phyloP scores from a whole-genome alignment of 768 basidiomycete genomes.

The Lyophyllum decastes region DNA sequence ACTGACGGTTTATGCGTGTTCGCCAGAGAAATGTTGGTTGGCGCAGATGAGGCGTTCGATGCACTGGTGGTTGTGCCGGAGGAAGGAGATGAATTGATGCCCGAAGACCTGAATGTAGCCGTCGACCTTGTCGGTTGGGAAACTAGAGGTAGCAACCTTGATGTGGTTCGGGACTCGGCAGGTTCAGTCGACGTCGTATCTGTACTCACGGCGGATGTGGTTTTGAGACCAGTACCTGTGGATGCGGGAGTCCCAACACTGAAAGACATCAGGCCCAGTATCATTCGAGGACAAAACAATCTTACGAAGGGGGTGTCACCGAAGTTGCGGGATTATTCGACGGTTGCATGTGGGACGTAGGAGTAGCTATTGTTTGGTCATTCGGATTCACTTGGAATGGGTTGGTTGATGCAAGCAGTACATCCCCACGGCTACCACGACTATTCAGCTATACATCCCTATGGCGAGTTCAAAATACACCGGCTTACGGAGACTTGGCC shows the following conservation, averaged over 20 bases:
- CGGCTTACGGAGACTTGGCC: neutral
- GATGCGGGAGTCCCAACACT: neutral
- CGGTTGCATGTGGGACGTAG: neutral
- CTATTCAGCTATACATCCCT: neutral
- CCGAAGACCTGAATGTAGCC: neutral
- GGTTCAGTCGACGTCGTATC: neutral
- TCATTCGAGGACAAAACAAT: neutral
- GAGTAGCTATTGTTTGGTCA: no score
- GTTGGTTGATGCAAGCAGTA: neutral
- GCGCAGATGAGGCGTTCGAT: neutral
- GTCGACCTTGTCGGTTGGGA: neutral
- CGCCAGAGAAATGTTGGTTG: neutral
- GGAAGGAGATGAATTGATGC: neutral
- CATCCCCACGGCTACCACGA: neutral
- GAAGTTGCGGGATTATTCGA: neutral
- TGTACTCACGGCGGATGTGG: neutral
- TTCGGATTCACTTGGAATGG: neutral
- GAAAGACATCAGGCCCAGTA: neutral
- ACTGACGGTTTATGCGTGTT: neutral
- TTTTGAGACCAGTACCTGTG: neutral
- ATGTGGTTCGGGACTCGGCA: neutral
- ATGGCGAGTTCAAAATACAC: neutral
- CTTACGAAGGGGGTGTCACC: neutral
- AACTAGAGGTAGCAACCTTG: neutral
- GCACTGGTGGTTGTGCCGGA: neutral